Conservation (phyloP, 2,329 filamentous ascomycete species). For the Ophiostoma fasciatum region DNA sequence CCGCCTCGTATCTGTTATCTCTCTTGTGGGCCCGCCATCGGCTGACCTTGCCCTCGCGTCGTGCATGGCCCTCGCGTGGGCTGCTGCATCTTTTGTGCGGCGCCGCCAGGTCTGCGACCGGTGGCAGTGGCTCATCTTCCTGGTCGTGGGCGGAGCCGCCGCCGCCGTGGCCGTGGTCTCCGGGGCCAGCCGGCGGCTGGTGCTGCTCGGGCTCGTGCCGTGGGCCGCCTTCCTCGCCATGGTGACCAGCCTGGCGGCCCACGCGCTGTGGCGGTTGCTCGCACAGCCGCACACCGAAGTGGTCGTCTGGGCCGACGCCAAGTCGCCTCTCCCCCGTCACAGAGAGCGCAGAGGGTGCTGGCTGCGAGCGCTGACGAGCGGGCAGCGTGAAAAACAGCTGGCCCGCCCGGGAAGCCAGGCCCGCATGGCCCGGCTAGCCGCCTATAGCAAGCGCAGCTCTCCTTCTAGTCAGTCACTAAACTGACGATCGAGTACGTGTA, state of each 20-base stretch:
- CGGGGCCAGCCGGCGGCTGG: conserved; percentile 16
- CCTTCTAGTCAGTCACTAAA: too few species aligned
- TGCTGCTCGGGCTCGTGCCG: conserved; percentile 21
- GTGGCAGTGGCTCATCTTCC: conserved; percentile 19
- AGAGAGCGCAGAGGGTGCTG: background rate
- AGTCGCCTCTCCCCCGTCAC: background rate
- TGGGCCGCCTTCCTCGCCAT: conserved; percentile 23
- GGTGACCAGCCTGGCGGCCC: conserved; percentile 14
- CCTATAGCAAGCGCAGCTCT: too few species aligned
- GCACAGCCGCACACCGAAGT: too few species aligned
- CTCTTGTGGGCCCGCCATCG: conserved; percentile 17
- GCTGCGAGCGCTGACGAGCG: too few species aligned
- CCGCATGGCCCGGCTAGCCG: too few species aligned
- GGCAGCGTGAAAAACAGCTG: background rate
- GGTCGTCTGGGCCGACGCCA: background rate
- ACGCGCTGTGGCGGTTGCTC: background rate
- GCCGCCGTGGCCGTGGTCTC: conserved; percentile 14
- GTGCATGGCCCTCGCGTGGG: conserved; percentile 21
- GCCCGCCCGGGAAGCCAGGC: too few species aligned
- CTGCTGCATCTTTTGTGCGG: conserved; percentile 22
- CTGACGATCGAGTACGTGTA: too few species aligned
- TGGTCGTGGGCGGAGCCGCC: conserved; percentile 13
- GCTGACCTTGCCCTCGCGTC: conserved; percentile 19
- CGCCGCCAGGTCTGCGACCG: conserved; percentile 18
- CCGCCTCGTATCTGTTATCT: conserved; percentile 1